Conservation (phyloP, 257 asterid species). For the Salvia rosmarinus region DNA sequence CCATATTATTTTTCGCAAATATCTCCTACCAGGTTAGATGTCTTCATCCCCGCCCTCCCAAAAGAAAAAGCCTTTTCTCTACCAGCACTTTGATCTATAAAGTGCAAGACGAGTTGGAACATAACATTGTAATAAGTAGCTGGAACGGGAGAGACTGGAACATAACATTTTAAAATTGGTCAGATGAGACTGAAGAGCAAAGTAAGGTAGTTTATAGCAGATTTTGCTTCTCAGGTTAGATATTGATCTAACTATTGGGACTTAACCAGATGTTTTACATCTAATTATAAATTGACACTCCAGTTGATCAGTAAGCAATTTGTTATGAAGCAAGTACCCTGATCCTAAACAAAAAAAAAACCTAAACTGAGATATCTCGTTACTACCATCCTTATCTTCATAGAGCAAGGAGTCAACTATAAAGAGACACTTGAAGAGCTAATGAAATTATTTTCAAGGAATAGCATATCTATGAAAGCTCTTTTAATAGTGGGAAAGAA, state of each 20-base stretch:
- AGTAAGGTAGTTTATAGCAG: slow-evolving; percentile 3
- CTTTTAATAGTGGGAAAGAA: neutral
- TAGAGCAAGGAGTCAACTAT: neutral
- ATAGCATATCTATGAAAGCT: neutral
- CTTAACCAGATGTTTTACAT: neutral
- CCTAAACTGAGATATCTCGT: neutral
- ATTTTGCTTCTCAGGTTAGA: neutral
- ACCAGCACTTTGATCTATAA: neutral
- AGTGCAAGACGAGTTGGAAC: neutral
- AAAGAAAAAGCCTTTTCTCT: neutral
- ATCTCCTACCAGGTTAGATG: neutral
- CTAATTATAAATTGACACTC: neutral
- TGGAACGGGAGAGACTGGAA: neutral
- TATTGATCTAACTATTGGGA: neutral
- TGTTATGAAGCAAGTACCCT: neutral
- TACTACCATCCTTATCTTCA: neutral
- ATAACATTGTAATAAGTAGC: neutral
- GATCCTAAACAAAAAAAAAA: neutral
- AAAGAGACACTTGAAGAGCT: slow-evolving; percentile 4
- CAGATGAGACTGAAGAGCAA: neutral
- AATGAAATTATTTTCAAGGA: neutral
- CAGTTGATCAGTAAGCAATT: neutral
- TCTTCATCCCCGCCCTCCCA: neutral
- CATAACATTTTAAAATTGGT: neutral
- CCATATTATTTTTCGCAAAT: neutral